phyloP scores from a whole-genome alignment of 176 grass and related monocot genomes.

The Hordeum marinum region DNA sequence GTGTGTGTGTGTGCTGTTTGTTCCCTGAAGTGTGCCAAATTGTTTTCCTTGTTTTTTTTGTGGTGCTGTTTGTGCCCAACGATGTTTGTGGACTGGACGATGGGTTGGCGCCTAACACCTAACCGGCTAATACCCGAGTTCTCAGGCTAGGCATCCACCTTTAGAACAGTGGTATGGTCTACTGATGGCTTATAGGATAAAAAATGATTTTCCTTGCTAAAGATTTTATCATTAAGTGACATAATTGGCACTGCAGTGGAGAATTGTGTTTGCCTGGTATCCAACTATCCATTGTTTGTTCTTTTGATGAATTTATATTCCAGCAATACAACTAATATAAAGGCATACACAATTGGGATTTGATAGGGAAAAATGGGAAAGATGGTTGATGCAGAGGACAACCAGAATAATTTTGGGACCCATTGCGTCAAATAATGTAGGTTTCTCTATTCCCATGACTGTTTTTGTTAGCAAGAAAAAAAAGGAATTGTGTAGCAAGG shows the following conservation, averaged over 20 bases:
- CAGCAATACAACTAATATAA: constrained; percentile 44
- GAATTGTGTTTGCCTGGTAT: background rate
- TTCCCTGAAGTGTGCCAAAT: background rate
- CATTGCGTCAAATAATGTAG: constrained; percentile 53
- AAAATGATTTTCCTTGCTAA: background rate
- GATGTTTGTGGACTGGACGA: background rate
- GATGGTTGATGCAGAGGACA: constrained; percentile 69
- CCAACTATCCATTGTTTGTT: background rate
- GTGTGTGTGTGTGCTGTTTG: background rate
- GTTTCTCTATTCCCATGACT: constrained; percentile 37
- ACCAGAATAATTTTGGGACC: constrained; percentile 33
- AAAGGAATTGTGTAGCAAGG: background rate
- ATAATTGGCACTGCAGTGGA: background rate
- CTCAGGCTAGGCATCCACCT: background rate
- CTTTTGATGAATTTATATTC: constrained; percentile 11
- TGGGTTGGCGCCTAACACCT: background rate
- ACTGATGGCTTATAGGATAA: background rate
- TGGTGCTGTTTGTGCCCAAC: background rate
- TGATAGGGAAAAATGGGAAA: constrained; percentile 72
- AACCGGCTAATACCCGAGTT: background rate
- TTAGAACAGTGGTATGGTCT: background rate
- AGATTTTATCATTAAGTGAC: background rate
- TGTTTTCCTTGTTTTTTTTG: background rate
- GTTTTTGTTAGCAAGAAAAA: constrained; percentile 25
- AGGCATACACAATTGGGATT: constrained; percentile 54